Evolutionary conservation across 352 stramenopile genomes (phyloP).

Genomic region (Pseudoperonospora humuli): DNA sequence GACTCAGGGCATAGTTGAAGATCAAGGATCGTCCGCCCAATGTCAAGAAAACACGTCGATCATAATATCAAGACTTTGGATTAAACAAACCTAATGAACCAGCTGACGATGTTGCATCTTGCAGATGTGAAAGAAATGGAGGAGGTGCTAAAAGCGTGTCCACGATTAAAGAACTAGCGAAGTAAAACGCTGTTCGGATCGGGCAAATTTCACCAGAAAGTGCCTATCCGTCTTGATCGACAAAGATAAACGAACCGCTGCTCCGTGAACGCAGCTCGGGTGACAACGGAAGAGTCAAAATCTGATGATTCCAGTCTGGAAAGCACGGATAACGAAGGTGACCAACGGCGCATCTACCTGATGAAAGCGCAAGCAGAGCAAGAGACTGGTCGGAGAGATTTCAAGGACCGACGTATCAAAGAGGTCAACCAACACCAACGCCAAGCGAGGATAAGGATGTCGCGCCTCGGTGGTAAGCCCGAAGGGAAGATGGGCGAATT

Average conservation of each 20-base stretch:
- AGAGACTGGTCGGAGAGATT: background rate
- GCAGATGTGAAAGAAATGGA: background rate
- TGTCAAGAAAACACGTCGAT: background rate
- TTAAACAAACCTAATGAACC: background rate
- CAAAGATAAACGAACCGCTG: background rate
- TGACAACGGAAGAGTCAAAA: background rate
- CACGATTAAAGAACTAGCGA: too few species aligned
- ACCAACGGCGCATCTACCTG: background rate
- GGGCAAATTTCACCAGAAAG: background rate
- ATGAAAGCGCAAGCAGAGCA: background rate
- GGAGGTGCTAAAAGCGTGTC: background rate
- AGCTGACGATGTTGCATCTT: background rate
- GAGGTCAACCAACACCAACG: background rate
- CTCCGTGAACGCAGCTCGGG: background rate
- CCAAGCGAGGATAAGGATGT: background rate
- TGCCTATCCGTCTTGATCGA: background rate
- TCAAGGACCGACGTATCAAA: background rate
- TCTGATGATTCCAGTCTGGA: too few species aligned
- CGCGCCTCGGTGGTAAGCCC: background rate
- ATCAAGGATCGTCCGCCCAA: background rate
- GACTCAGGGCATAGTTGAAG: background rate
- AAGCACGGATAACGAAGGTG: background rate
- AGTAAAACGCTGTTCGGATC: background rate
- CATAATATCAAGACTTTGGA: background rate
- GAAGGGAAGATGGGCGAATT: background rate